A percentile compares a stretch with the other conserved stretches of the same genome.
Evolutionary conservation across 2,329 filamentous ascomycete genomes (phyloP).

Genomic region (Acrodontium crateriforme): DNA sequence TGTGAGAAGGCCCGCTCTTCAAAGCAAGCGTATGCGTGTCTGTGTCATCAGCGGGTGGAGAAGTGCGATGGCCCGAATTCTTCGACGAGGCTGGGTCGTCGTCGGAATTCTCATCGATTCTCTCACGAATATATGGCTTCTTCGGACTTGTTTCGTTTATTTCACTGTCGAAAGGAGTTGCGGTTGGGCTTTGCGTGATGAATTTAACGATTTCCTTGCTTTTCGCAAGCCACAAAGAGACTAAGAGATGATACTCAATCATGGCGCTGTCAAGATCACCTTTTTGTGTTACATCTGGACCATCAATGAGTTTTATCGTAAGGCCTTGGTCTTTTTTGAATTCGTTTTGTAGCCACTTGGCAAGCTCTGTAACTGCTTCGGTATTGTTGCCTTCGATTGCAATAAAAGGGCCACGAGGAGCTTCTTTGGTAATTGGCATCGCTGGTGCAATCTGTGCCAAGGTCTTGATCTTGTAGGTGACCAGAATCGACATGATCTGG

Average conservation of each 20-base stretch:
- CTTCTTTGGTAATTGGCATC: constrained; percentile 26
- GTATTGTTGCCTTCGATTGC: constrained; percentile 64
- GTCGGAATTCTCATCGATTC: constrained; percentile 14
- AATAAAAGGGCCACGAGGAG: constrained; percentile 59
- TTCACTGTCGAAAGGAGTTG: constrained; percentile 9
- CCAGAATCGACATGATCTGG: constrained; percentile 62
- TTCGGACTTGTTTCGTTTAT: constrained; percentile 13
- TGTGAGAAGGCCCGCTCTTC: constrained; percentile 7
- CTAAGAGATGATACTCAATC: constrained; percentile 46
- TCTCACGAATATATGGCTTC: constrained; percentile 5
- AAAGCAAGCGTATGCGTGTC: too few species aligned
- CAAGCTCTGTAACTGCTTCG: constrained; percentile 50
- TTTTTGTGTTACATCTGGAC: constrained; percentile 29
- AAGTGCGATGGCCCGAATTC: not conserved
- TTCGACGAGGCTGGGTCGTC: not conserved
- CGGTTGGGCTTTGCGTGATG: constrained; percentile 7
- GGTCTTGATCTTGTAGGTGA: constrained; percentile 61
- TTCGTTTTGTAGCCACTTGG: constrained; percentile 45
- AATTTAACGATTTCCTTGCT: constrained; percentile 52
- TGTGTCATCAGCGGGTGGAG: too few species aligned
- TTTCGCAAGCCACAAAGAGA: constrained; percentile 55
- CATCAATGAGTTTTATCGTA: constrained; percentile 35
- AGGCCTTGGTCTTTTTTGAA: constrained; percentile 40
- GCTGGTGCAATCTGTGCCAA: constrained; percentile 64
- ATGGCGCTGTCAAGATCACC: constrained; percentile 21